A percentile compares a stretch with the other conserved stretches of the same genome.
These are phyloP conservation scores for Fusarium beomiforme DNA, from an alignment of 2,329 filamentous ascomycete species.

Conservation along the genomic window DNA sequence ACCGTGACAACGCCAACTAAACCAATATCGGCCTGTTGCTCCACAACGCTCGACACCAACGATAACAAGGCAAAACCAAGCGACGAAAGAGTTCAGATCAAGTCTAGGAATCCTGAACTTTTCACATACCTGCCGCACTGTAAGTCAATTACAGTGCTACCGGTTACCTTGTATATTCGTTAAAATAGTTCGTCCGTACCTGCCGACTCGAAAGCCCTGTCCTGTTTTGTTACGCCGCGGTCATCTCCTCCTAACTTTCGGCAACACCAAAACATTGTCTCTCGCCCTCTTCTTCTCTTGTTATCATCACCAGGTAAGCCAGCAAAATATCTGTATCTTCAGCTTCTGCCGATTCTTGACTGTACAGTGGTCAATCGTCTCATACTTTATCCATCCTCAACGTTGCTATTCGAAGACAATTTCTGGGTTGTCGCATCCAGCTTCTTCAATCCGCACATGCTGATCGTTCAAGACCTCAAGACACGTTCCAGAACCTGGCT, in stretches of 20 bases:
- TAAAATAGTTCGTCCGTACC: constrained; percentile 12
- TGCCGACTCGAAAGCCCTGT: constrained; percentile 13
- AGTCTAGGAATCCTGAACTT: constrained; percentile 12
- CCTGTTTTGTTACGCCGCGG: constrained; percentile 16
- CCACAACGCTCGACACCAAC: constrained; percentile 18
- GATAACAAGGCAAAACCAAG: constrained; percentile 13
- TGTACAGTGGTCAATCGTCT: background rate
- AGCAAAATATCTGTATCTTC: background rate
- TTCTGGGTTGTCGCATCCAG: constrained; percentile 21
- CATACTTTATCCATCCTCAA: background rate
- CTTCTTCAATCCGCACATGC: constrained; percentile 52
- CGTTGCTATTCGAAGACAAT: constrained; percentile 9
- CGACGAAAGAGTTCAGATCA: constrained; percentile 20
- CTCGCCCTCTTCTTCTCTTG: constrained; percentile 9
- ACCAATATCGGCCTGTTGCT: constrained; percentile 13
- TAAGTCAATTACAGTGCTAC: background rate
- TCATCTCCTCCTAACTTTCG: constrained; percentile 14
- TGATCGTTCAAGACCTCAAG: constrained; percentile 63
- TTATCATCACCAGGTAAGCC: constrained; percentile 32
- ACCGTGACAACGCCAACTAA: constrained; percentile 11
- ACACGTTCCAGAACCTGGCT: constrained; percentile 55
- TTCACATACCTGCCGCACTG: constrained; percentile 1
- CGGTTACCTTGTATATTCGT: background rate
- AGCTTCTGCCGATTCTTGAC: constrained; percentile 10
- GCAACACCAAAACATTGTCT: constrained; percentile 18